A percentile compares a stretch with the other conserved stretches of the same genome.
These are phyloP conservation scores for Asterionellopsis glacialis DNA, from an alignment of 108 stramenopile genomes.

Conservation along the genomic window DNA sequence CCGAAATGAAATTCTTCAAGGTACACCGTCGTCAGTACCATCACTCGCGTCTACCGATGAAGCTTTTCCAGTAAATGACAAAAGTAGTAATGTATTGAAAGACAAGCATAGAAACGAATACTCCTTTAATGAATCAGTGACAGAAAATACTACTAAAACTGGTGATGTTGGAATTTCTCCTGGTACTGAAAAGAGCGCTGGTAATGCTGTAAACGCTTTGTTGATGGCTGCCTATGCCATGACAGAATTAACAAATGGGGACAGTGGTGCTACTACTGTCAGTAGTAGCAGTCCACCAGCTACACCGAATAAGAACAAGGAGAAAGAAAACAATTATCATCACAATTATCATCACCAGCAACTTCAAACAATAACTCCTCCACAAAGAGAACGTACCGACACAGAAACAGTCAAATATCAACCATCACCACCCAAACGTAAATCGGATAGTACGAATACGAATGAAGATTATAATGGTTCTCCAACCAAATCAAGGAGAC, in stretches of 20 bases:
- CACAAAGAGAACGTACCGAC: not conserved
- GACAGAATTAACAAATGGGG: conserved; percentile 32
- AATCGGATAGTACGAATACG: not conserved
- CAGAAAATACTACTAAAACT: too few species aligned
- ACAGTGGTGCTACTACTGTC: not conserved
- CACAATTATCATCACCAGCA: too few species aligned
- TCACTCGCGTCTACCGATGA: too few species aligned
- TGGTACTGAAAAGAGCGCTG: not conserved
- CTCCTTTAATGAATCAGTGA: too few species aligned
- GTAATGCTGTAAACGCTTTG: conserved; percentile 25
- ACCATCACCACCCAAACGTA: not conserved
- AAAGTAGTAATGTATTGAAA: too few species aligned
- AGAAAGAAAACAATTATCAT: too few species aligned
- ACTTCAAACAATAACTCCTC: too few species aligned
- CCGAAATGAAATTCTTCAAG: conserved; percentile 3
- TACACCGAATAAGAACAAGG: not conserved
- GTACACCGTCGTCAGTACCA: too few species aligned
- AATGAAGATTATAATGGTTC: conserved; percentile 12
- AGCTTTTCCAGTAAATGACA: too few species aligned
- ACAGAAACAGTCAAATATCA: not conserved
- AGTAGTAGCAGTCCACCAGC: too few species aligned
- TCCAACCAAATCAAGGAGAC: conserved; percentile 25
- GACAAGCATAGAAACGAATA: too few species aligned
- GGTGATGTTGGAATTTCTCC: not conserved
- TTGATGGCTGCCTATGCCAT: conserved; percentile 57